Evolutionary conservation across 1,139 yeast genomes (phyloP).

Genomic region (Torulaspora pretoriensis): DNA sequence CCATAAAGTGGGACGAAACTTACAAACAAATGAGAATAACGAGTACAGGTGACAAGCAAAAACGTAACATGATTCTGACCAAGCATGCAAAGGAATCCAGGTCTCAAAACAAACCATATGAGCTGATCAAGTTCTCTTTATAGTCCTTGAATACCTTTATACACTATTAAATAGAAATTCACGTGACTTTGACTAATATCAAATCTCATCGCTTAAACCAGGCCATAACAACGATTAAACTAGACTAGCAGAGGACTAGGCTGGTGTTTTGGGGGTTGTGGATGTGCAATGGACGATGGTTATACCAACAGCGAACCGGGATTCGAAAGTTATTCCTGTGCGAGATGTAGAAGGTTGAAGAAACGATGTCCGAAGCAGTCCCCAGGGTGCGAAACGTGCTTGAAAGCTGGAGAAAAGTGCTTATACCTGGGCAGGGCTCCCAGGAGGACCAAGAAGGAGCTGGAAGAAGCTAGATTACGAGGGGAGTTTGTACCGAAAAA

Average conservation of each 20-base stretch:
- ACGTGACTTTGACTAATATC: background rate
- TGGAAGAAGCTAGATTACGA: slow-evolving; percentile 29
- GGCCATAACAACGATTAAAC: background rate
- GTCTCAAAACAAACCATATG: slow-evolving; percentile 19
- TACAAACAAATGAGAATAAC: slow-evolving; percentile 15
- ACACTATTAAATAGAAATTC: background rate
- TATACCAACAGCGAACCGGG: background rate
- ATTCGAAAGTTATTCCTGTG: slow-evolving; percentile 39
- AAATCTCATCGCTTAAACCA: background rate
- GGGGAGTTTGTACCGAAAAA: slow-evolving; percentile 24
- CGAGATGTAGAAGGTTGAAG: slow-evolving; percentile 44
- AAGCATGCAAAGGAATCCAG: slow-evolving; percentile 17
- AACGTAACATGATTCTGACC: slow-evolving; percentile 20
- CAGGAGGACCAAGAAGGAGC: slow-evolving; percentile 41
- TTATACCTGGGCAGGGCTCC: slow-evolving; percentile 43
- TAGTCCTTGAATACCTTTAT: slow-evolving; percentile 1
- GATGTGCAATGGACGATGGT: slow-evolving; percentile 8
- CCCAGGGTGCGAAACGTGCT: slow-evolving; percentile 47
- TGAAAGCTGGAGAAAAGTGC: slow-evolving; percentile 40
- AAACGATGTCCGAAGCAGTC: slow-evolving; percentile 46
- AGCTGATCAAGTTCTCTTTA: slow-evolving; percentile 10
- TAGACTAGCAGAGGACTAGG: background rate
- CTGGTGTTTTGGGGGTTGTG: background rate
- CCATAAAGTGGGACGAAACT: slow-evolving; percentile 24
- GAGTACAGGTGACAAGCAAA: slow-evolving; percentile 18